Conservation (phyloP, 805 yeast genomes). For the Candida takata region DNA sequence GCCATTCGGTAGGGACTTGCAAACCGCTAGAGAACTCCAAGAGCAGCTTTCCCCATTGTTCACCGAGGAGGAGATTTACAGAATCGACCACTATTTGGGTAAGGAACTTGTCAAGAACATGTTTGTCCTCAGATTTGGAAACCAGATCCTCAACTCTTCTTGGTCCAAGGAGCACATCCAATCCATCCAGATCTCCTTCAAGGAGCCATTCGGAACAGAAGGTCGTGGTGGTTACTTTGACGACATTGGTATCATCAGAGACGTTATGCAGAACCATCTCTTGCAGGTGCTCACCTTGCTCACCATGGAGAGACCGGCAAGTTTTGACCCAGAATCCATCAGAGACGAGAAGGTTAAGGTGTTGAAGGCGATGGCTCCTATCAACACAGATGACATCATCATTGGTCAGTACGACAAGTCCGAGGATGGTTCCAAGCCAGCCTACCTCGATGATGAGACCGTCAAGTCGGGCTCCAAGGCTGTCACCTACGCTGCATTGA, state of each 20-base stretch:
- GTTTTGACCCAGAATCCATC: constrained; percentile 87
- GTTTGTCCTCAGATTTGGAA: constrained; percentile 83
- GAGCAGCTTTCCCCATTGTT: constrained; percentile 73
- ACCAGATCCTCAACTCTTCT: constrained; percentile 76
- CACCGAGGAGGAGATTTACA: constrained; percentile 83
- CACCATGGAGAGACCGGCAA: constrained; percentile 92
- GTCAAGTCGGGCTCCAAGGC: constrained; percentile 77
- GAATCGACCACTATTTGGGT: constrained; percentile 97
- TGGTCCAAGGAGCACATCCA: constrained; percentile 81
- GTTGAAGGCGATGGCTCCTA: constrained; percentile 68
- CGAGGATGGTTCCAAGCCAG: constrained; percentile 84
- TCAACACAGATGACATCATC: constrained; percentile 59
- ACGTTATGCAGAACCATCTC: constrained; percentile 96
- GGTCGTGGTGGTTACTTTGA: constrained; percentile 99
- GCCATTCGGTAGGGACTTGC: constrained; percentile 93
- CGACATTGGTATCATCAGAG: constrained; percentile 89
- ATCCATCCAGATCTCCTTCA: constrained; percentile 83
- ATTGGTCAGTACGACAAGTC: constrained; percentile 86
- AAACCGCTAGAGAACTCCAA: constrained; percentile 72
- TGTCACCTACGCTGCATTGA: constrained; percentile 87
- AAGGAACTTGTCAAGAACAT: constrained; percentile 97
- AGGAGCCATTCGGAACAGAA: constrained; percentile 98
- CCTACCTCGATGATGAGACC: constrained; percentile 86
- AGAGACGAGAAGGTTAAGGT: constrained; percentile 96
- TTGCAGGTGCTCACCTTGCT: constrained; percentile 85